A percentile compares a stretch with the other conserved stretches of the same genome.
These are phyloP conservation scores for Raffaelea ambrosiae DNA, from an alignment of 2,329 filamentous ascomycete species.

Conservation along the genomic window DNA sequence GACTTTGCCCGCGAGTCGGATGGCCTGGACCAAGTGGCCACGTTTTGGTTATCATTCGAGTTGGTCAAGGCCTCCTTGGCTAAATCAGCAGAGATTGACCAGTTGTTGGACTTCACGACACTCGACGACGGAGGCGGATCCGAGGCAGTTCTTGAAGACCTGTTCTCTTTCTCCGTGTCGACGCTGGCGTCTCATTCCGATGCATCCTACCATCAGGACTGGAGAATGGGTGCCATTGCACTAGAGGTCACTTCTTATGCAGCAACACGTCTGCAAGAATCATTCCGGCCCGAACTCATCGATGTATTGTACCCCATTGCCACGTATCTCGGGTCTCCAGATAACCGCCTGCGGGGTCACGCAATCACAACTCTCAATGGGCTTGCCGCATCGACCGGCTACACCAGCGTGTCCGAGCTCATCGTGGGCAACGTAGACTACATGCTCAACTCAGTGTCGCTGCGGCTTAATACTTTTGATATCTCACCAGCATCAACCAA, in stretches of 20 bases:
- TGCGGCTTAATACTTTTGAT: conserved; percentile 86
- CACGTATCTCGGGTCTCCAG: conserved; percentile 71
- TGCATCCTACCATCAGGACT: conserved; percentile 42
- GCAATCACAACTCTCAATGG: conserved; percentile 77
- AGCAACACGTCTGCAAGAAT: conserved; percentile 54
- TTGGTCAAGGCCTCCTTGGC: conserved; percentile 52
- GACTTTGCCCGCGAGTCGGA: conserved; percentile 50
- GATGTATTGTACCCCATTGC: conserved; percentile 89
- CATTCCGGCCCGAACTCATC: conserved; percentile 78
- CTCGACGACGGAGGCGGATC: conserved; percentile 19
- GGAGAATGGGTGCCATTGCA: conserved; percentile 69
- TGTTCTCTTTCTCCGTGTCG: conserved; percentile 61
- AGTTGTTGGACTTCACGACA: conserved; percentile 53
- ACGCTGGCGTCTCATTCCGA: conserved; percentile 49
- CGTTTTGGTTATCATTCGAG: conserved; percentile 73
- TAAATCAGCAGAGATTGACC: conserved; percentile 48
- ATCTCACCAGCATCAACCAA: conserved; percentile 86
- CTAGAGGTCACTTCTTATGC: conserved; percentile 74
- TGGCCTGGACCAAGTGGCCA: conserved; percentile 54
- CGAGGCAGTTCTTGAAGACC: conserved; percentile 46
- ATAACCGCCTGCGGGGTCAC: conserved; percentile 62
- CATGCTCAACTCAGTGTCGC: conserved; percentile 83
- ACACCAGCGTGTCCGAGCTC: conserved; percentile 64
- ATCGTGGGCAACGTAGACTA: conserved; percentile 93
- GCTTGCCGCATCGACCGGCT: conserved; percentile 67